Evolutionary conservation across 306 rosid genomes (phyloP), one percentile per base, ranked within the genome.

Genomic region (Prunus fruticosa): DNA sequence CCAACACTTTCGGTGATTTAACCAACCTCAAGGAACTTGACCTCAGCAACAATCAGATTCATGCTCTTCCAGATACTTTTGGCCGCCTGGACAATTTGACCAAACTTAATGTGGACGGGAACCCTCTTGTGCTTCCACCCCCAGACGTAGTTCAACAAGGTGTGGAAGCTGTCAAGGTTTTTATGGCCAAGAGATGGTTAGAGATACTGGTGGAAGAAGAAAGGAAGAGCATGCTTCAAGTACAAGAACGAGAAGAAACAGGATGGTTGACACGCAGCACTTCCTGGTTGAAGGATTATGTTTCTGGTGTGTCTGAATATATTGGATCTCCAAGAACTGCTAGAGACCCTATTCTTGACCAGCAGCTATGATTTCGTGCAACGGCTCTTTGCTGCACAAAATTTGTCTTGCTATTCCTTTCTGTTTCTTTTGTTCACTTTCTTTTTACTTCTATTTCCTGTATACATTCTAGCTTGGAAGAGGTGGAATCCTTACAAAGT

Each of bases 41-140:
- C 72, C 87, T 95, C 79, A 88, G 99, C 88, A 95, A 95, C 87
- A 92, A 96, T 80, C 99, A 96, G 86, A 91, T 96, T 72, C 92
- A 82, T 51, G 86, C 89, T 45, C 93, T 96, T 64, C 99, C 99
- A 19, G 89, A 84, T 53, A 87, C 99, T 60, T 92, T 96, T 61
- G 98, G 99, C 25, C 91, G 97, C 74, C 99, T 96, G 25, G 88
- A 92, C 69, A 84, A 79, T 72, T 73, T 96, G 86, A 79, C 72
- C 84, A 91, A 89, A 84, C 90, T 96, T 30, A 92, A 92, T 87
- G 61, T 96, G 92, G 99, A 92, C 8, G 96, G 89, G 81, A 96
- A 91, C 81, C 99, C 99, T 53, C 80, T 92, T 64, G 86, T 83
- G 63, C 38, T 88, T 84, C 99, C 99, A n/a, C 98, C 99, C 2